Evolutionary conservation across 2,329 filamentous ascomycete species (phyloP).

Genomic region (Penicillium vulpinum): DNA sequence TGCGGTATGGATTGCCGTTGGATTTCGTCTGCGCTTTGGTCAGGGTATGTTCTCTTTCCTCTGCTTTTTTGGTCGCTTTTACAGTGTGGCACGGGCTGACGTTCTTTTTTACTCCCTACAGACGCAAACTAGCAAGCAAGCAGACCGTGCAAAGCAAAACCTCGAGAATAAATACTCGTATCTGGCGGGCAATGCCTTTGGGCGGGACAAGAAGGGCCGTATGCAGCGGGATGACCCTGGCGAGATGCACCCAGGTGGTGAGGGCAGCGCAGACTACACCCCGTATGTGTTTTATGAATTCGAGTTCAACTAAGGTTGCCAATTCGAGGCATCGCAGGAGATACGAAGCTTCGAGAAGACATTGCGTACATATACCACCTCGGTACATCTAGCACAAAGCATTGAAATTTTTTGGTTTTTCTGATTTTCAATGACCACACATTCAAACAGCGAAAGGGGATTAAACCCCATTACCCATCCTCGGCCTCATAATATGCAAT

Average conservation of each 20-base stretch:
- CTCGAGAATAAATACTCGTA: conserved; percentile 87
- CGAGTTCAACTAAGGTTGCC: conserved; percentile 63
- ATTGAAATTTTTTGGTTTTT: conserved; percentile 5
- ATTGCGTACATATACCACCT: conserved; percentile 27
- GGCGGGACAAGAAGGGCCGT: conserved; percentile 88
- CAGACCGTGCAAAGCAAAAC: conserved; percentile 74
- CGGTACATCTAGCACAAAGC: conserved; percentile 24
- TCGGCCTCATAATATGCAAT: background rate
- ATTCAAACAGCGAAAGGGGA: background rate
- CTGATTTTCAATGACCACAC: background rate
- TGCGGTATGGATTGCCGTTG: conserved; percentile 88
- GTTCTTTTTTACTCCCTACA: conserved; percentile 39
- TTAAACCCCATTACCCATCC: background rate
- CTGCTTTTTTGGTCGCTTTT: background rate
- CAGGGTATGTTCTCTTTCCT: conserved; percentile 61
- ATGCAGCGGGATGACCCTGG: conserved; percentile 87
- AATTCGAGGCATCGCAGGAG: background rate
- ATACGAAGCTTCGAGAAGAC: background rate
- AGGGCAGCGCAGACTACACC: conserved; percentile 78
- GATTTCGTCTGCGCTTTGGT: conserved; percentile 84
- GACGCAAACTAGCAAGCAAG: conserved; percentile 74
- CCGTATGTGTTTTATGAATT: conserved; percentile 98
- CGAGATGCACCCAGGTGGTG: conserved; percentile 75
- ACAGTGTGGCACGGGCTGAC: conserved; percentile 6
- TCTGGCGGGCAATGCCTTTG: conserved; percentile 90